phyloP scores from a whole-genome alignment of 495 filamentous ascomycete species.

The Talaromyces trachyspermus region DNA sequence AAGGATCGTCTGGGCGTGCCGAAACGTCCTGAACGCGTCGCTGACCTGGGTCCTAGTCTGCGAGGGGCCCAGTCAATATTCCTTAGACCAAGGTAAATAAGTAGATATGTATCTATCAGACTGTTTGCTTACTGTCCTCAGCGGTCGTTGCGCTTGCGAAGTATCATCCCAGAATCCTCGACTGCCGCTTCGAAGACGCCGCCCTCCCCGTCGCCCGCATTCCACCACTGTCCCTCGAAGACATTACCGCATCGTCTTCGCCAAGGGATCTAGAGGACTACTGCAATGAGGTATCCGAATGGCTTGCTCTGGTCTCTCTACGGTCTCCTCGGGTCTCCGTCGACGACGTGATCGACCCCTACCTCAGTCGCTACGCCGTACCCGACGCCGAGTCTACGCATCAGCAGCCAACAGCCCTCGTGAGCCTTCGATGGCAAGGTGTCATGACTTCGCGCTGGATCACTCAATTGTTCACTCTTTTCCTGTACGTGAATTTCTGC shows the following conservation, averaged over 20 bases:
- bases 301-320: constrained; percentile 68
- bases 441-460: constrained; percentile 37
- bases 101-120: neutral
- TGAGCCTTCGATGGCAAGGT: constrained; percentile 43
- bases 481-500: constrained; percentile 33
- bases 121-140: neutral
- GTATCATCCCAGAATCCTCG: constrained; percentile 45
- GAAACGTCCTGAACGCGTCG: constrained; percentile 66
- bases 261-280: constrained; percentile 49
- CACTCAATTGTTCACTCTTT: constrained; percentile 25
- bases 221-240: constrained; percentile 41
- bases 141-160: constrained; percentile 32
- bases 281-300: constrained; percentile 67
- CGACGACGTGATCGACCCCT: constrained; percentile 69
- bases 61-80: constrained; percentile 24
- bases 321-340: constrained; percentile 61
- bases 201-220: constrained; percentile 31
- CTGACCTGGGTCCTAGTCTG: constrained; percentile 80
- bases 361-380: constrained; percentile 71
- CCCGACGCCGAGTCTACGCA: constrained; percentile 35
- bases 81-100: constrained; percentile 21
- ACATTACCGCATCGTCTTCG: constrained; percentile 28
- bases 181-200: constrained; percentile 20
- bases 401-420: constrained; percentile 16
- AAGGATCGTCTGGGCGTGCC: constrained; percentile 73